These are phyloP conservation scores for Penicillium sp. DNA, from an alignment of 2,329 filamentous ascomycete species.

Conservation along the genomic window DNA sequence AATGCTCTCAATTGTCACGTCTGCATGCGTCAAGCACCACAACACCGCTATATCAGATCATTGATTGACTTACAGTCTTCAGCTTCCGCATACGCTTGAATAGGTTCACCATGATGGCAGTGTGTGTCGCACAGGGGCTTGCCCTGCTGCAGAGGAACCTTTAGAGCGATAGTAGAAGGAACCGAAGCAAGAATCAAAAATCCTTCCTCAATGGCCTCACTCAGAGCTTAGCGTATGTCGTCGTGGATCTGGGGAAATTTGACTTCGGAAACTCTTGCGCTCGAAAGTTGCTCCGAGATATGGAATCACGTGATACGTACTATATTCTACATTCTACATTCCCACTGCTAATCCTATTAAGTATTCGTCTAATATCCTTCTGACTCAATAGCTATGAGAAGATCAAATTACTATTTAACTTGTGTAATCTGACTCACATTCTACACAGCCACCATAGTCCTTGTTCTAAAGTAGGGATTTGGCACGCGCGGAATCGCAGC, in stretches of 20 bases:
- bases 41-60: background rate
- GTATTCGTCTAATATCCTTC: background rate
- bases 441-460: background rate
- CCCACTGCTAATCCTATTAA: background rate
- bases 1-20: background rate
- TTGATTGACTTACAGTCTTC: constrained; percentile 61
- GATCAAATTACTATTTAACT: background rate
- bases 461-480: background rate
- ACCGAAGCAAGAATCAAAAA: background rate
- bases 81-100: constrained; percentile 72
- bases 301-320: constrained; percentile 22
- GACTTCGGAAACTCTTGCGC: constrained; percentile 24
- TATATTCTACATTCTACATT: background rate
- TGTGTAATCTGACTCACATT: background rate
- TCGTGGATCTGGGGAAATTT: constrained; percentile 29
- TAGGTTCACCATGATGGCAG: constrained; percentile 49
- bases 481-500: constrained; percentile 8
- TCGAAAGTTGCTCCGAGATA: constrained; percentile 30
- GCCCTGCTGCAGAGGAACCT: constrained; percentile 14
- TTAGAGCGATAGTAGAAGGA: background rate
- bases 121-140: constrained; percentile 23
- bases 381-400: background rate
- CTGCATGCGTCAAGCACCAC: background rate
- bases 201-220: constrained; percentile 2
- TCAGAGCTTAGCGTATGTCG: constrained; percentile 9